phyloP scores from a whole-genome alignment of 495 filamentous ascomycete species.

The Hamigera avellanea region DNA sequence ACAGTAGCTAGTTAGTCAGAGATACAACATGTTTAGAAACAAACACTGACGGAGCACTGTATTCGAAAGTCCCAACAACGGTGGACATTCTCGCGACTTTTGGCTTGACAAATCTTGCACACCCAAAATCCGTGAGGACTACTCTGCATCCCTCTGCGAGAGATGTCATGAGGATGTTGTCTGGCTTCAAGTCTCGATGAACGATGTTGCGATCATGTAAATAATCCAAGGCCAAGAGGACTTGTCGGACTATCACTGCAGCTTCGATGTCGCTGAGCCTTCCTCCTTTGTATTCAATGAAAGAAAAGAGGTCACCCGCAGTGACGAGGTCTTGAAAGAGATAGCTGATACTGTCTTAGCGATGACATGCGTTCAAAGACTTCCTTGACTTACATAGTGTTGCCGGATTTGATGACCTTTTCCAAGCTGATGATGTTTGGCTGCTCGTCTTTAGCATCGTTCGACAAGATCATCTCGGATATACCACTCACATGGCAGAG shows the following conservation, averaged over 20 bases:
- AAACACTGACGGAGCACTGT: conserved; percentile 58
- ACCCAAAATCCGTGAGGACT: conserved; percentile 66
- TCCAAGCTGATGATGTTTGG: conserved; percentile 50
- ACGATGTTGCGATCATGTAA: conserved; percentile 45
- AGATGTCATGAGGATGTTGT: conserved; percentile 52
- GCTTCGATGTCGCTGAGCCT: conserved; percentile 38
- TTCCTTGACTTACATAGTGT: conserved; percentile 37
- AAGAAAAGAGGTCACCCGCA: conserved; percentile 55
- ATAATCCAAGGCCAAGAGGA: conserved; percentile 49
- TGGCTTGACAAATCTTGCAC: conserved; percentile 32
- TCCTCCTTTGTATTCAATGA: conserved; percentile 36
- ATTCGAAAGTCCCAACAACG: conserved; percentile 51
- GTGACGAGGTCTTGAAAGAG: conserved; percentile 55
- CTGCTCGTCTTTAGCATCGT: conserved; percentile 17
- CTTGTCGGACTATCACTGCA: conserved; percentile 44
- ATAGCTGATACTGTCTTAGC: conserved; percentile 31
- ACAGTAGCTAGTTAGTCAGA: conserved; percentile 12
- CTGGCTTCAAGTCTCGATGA: conserved; percentile 61
- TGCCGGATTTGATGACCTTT: conserved; percentile 37
- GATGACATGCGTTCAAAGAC: too few relatives aligned
- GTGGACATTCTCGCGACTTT: conserved; percentile 44
- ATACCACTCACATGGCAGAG: conserved; percentile 44
- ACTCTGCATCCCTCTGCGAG: conserved; percentile 39
- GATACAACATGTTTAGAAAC: conserved; percentile 5
- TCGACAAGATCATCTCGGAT: too few relatives aligned